These are phyloP conservation scores for Gossypium bickii DNA, from an alignment of 345 rosid species.

Conservation along the genomic window DNA sequence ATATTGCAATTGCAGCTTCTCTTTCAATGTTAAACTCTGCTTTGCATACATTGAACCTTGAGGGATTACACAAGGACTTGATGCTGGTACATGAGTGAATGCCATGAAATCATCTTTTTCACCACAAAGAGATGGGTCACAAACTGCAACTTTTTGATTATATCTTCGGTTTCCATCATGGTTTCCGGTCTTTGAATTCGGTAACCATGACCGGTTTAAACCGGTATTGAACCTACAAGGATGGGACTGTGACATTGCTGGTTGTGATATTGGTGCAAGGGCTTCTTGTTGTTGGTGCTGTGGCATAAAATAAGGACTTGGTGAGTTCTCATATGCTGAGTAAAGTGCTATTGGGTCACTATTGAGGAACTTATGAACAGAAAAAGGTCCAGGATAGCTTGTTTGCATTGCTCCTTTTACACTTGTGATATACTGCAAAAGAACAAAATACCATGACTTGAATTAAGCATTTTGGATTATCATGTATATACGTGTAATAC, in stretches of 20 bases:
- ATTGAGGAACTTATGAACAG: neutral
- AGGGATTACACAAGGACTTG: neutral
- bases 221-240: slow-evolving; percentile 1
- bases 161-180: neutral
- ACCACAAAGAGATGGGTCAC: neutral
- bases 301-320: neutral
- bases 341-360: neutral
- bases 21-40: slow-evolving; percentile 17
- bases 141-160: neutral
- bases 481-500: neutral
- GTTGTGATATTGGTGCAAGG: neutral
- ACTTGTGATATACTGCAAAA: neutral
- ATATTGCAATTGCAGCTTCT: slow-evolving; percentile 23
- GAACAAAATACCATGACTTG: neutral
- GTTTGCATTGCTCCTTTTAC: slow-evolving; percentile 11
- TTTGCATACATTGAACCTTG: neutral
- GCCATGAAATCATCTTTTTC: slow-evolving; percentile 12
- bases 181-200: neutral
- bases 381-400: neutral
- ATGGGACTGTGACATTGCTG: neutral
- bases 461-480: neutral
- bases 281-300: neutral
- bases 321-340: neutral
- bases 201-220: slow-evolving; percentile 1
- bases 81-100: slow-evolving; percentile 11